These are phyloP conservation scores for Glycine tomentella DNA, from an alignment of 306 rosid species.

Conservation along the genomic window DNA sequence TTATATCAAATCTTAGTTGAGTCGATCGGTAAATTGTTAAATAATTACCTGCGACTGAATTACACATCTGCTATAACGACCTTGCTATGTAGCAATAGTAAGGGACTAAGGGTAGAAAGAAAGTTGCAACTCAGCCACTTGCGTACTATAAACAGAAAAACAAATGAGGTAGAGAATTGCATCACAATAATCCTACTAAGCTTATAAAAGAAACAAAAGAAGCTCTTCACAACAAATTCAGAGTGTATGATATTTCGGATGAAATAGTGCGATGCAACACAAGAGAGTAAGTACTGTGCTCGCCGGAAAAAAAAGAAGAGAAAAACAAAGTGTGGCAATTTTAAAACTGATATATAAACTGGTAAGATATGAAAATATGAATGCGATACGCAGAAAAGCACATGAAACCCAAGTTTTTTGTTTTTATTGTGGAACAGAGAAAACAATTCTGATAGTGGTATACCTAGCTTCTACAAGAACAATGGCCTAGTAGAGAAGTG, in stretches of 20 bases:
- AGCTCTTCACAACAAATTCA: slow-evolving; percentile 2
- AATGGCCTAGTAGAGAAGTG: not conserved
- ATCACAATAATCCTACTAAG: not conserved
- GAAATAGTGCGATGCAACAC: too few species aligned
- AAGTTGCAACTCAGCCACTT: not conserved
- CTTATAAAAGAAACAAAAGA: not conserved
- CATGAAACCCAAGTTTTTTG: not conserved
- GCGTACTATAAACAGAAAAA: not conserved
- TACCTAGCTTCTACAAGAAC: slow-evolving; percentile 2
- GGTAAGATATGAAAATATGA: slow-evolving; percentile 4
- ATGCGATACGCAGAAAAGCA: not conserved
- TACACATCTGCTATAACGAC: not conserved
- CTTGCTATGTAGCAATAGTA: not conserved
- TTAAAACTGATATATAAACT: slow-evolving; percentile 4
- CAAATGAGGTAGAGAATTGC: not conserved
- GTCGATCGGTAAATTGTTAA: not conserved
- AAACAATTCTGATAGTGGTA: not conserved
- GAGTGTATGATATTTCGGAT: not conserved
- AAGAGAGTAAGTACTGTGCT: not conserved
- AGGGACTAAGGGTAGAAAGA: not conserved
- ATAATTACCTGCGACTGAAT: not conserved
- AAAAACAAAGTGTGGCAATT: not conserved
- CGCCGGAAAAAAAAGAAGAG: too few species aligned
- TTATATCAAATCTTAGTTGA: not conserved
- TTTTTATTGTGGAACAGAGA: not conserved